Percentiles rank a stretch among this genome's conserved stretches.
Evolutionary conservation across 2,329 filamentous ascomycete species (phyloP).

Genomic region (Aspergillus ustus): DNA sequence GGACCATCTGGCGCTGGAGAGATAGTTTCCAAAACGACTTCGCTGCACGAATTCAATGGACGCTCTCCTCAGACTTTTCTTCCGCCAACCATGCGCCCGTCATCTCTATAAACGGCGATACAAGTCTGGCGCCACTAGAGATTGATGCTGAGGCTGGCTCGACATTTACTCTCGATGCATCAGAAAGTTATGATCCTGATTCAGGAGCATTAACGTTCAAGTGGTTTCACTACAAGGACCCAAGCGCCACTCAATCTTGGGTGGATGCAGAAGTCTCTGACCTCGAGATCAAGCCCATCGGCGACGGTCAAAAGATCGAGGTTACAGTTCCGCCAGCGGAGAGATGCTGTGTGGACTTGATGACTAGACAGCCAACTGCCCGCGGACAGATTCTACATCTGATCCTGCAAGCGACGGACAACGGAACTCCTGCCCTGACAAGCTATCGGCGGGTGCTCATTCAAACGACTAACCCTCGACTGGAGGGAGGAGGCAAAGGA

Average conservation of each 20-base stretch:
- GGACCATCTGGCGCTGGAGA: conserved; percentile 58
- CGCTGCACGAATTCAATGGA: conserved; percentile 55
- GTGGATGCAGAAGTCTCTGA: conserved; percentile 22
- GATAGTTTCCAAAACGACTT: conserved; percentile 57
- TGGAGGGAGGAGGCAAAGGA: conserved; percentile 12
- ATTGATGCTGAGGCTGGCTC: conserved; percentile 24
- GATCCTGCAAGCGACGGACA: conserved; percentile 28
- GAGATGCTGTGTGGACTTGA: conserved; percentile 22
- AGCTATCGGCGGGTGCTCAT: conserved; percentile 30
- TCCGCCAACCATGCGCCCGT: conserved; percentile 23
- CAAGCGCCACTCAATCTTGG: conserved; percentile 21
- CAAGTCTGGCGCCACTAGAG: conserved; percentile 17
- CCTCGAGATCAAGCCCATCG: conserved; percentile 21
- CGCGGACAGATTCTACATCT: conserved; percentile 27
- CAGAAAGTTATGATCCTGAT: conserved; percentile 28
- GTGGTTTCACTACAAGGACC: conserved; percentile 32
- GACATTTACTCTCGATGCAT: conserved; percentile 28
- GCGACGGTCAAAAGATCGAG: conserved; percentile 18
- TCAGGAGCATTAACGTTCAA: conserved; percentile 23
- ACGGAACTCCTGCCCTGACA: conserved; percentile 24
- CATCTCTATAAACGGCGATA: conserved; percentile 12
- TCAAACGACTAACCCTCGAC: conserved; percentile 24
- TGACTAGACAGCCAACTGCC: conserved; percentile 13
- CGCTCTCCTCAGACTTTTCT: conserved; percentile 26
- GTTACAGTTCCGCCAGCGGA: conserved; percentile 25